Base-by-base conservation (phyloP, 73 alveolate species). In the Paramecium caudatum region DNA sequence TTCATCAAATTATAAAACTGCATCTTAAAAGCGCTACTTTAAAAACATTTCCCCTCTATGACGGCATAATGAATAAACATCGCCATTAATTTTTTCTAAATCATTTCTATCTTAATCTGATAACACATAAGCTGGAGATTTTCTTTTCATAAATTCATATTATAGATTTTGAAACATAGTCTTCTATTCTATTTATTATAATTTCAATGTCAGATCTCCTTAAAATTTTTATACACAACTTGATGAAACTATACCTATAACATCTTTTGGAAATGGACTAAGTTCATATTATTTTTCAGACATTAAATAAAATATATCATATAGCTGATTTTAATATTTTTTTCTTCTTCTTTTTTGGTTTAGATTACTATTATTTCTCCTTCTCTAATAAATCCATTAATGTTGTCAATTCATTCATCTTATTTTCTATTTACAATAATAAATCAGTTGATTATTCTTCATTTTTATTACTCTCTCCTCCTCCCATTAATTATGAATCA, bases 331-430 rank as follows among this genome's bases (percentile, higher is more conserved):
- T 55, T 0, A 55, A 43, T 55, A 55, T 55, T 55, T 55, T 55
- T 43, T 55, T 55, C 17, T 55, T 55, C 27, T 55, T 55, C 45
- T 55, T 55, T 55, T 55, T 55, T 23, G 46, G 23, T 55, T 55
- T 55, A 3, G 23, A 55, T 1, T 55, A 55, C 32, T 55, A 9
- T 55, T 55, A 55, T 55, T 74, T 74, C 17, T 41, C 19, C 19
- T 74, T 21, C 43, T 74, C 88, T 23, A 74, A 74, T 30, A 39
- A 17, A 74, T 74, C 69, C 88, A 74, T 74, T 41, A 74, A 23
- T 6, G 88, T 45, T 6, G 88, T 74, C 34, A 74, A 74, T 16
- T 74, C 88, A 41, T 74, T 74, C 88, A 74, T 74, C 10, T 74
- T 74, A 41, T 74, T 41, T 47, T 74, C 88, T 16, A 74, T 74